A percentile compares a stretch with the other conserved stretches of the same genome.
Evolutionary conservation across 331 rosid genomes (phyloP).

Genomic region (Ulmus americana): DNA sequence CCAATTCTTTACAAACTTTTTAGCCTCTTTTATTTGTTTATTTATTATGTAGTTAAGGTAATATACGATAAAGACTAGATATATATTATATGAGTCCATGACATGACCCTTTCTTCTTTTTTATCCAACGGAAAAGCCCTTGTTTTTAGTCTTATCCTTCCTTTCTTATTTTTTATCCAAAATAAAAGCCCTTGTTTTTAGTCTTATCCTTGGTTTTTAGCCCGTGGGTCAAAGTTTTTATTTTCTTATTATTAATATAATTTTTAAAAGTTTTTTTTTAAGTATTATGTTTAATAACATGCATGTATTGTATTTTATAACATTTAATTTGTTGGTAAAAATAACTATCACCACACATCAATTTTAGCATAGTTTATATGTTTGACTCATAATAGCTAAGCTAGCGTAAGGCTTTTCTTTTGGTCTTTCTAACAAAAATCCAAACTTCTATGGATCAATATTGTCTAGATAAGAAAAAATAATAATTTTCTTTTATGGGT

Average conservation of each 20-base stretch:
- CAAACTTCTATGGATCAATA: not conserved
- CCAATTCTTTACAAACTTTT: too few species aligned
- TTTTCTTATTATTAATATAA: not conserved
- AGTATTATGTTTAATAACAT: too few species aligned
- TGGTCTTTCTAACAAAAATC: too few species aligned
- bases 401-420: too few species aligned
- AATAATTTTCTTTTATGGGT: not conserved
- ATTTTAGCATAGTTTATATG: too few species aligned
- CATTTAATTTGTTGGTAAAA: too few species aligned
- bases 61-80: not conserved
- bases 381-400: too few species aligned
- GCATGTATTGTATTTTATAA: too few species aligned
- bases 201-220: not conserved
- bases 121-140: conserved; percentile 20
- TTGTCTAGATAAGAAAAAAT: not conserved
- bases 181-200: conserved; percentile 17
- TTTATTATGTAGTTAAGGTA: too few species aligned
- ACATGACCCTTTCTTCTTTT: not conserved
- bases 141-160: not conserved
- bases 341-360: too few species aligned
- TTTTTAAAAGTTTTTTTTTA: too few species aligned
- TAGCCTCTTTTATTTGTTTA: too few species aligned
- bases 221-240: conserved; percentile 3
- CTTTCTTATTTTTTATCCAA: conserved; percentile 4
- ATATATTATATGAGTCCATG: not conserved